phyloP scores from a whole-genome alignment of 495 filamentous ascomycete species.

The Massariosphaeria phaeospora region DNA sequence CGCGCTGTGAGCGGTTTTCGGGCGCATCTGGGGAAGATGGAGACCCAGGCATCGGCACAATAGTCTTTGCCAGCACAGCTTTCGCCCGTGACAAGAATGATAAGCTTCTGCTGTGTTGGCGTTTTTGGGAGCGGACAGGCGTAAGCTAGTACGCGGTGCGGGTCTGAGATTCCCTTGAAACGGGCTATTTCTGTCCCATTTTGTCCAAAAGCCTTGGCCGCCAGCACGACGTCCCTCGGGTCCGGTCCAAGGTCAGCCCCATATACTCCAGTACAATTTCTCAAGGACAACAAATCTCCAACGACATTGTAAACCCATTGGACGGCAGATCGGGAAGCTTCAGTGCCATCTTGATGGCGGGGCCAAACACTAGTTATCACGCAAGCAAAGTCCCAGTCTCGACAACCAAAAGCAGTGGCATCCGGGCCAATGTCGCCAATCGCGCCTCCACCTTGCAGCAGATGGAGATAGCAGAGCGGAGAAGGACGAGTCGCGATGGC shows the following conservation, averaged over 20 bases:
- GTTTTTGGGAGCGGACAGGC: conserved; percentile 50
- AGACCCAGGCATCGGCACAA: conserved; percentile 54
- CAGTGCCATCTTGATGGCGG: conserved; percentile 52
- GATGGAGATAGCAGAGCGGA: conserved; percentile 57
- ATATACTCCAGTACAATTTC: conserved; percentile 54
- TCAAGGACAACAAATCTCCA: conserved; percentile 47
- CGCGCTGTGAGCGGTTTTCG: conserved; percentile 43
- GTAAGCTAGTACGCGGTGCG: conserved; percentile 51
- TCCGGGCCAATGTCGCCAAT: conserved; percentile 46
- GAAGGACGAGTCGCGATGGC: conserved; percentile 51
- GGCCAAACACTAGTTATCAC: conserved; percentile 61
- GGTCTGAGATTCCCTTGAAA: conserved; percentile 53
- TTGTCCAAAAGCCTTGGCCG: conserved; percentile 53
- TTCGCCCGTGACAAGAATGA: conserved; percentile 58
- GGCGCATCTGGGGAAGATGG: conserved; percentile 38
- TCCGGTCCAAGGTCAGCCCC: conserved; percentile 60
- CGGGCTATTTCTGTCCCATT: conserved; percentile 49
- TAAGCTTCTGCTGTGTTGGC: conserved; percentile 46
- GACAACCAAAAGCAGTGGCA: conserved; percentile 58
- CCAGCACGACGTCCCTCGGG: conserved; percentile 52
- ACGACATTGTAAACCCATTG: conserved; percentile 56
- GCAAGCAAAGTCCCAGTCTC: conserved; percentile 61
- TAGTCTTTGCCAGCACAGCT: conserved; percentile 58
- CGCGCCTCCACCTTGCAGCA: conserved; percentile 57
- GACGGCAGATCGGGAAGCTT: conserved; percentile 42